Conservation (phyloP, 129 eudicot species). For the Solidago caesia region DNA sequence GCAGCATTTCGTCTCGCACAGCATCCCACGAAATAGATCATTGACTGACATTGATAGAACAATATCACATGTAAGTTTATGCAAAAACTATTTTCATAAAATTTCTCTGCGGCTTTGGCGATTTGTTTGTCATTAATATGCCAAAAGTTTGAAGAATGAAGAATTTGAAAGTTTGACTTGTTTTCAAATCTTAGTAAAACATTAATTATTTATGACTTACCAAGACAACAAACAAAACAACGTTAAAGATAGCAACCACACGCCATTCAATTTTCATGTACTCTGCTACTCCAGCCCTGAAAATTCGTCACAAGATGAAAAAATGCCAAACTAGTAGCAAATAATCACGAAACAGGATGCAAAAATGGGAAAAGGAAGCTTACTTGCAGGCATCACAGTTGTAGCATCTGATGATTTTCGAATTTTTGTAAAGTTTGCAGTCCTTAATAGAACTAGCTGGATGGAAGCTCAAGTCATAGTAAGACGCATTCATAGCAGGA, state of each 20-base stretch:
- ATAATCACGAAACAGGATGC: neutral
- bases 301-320: neutral
- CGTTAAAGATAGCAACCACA: constrained; percentile 88
- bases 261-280: constrained; percentile 97
- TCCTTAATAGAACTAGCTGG: constrained; percentile 73
- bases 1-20: constrained; percentile 92
- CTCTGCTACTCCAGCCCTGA: constrained; percentile 95
- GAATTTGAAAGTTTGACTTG: neutral
- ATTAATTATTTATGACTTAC: constrained; percentile 41
- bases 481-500: constrained; percentile 85
- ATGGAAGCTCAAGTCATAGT: constrained; percentile 81
- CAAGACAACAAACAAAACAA: constrained; percentile 72
- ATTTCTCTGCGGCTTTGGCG: neutral
- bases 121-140: neutral
- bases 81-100: neutral
- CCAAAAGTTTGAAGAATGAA: neutral
- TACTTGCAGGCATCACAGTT: constrained; percentile 98
- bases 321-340: constrained; percentile 10
- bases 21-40: constrained; percentile 91
- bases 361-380: constrained; percentile 9
- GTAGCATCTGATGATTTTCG: constrained; percentile 68
- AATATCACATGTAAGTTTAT: constrained; percentile 8
- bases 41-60: constrained; percentile 37
- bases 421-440: constrained; percentile 77
- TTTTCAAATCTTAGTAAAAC: neutral